Conservation (phyloP, 306 rosid genomes). For the Pyrus betulifolia region DNA sequence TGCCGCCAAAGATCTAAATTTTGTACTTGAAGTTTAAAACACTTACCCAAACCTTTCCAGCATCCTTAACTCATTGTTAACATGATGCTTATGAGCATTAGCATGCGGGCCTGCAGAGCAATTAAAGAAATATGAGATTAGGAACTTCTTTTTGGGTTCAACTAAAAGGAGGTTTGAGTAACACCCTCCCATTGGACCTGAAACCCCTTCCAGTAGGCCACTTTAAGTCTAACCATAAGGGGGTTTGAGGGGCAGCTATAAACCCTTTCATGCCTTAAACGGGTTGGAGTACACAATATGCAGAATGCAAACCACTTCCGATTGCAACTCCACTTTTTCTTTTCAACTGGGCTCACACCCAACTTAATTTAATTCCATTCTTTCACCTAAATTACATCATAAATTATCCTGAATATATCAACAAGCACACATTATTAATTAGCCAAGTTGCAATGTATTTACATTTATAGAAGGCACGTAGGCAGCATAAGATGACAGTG, state of each 20-base stretch:
- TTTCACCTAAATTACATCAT: neutral
- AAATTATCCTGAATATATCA: neutral
- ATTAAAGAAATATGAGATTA: conserved; percentile 5
- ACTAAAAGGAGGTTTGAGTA: neutral
- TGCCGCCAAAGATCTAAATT: neutral
- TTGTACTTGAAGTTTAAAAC: neutral
- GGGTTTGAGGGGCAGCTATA: neutral
- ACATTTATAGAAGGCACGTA: neutral
- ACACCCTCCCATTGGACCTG: neutral
- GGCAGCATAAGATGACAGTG: neutral
- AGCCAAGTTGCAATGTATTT: neutral
- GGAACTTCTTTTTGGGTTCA: neutral
- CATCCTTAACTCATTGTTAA: conserved; percentile 58
- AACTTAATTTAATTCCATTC: neutral
- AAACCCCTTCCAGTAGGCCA: neutral
- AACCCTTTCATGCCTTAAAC: neutral
- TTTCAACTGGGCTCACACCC: neutral
- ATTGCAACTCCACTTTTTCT: neutral
- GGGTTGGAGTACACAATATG: neutral
- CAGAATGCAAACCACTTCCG: neutral
- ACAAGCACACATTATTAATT: neutral
- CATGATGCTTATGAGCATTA: conserved; percentile 50
- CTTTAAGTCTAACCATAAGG: neutral
- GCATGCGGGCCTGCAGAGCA: conserved; percentile 55
- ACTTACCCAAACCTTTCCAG: conserved; percentile 73